phyloP scores from a whole-genome alignment of 2,329 filamentous ascomycete genomes.

The Beauveria brongniartii region DNA sequence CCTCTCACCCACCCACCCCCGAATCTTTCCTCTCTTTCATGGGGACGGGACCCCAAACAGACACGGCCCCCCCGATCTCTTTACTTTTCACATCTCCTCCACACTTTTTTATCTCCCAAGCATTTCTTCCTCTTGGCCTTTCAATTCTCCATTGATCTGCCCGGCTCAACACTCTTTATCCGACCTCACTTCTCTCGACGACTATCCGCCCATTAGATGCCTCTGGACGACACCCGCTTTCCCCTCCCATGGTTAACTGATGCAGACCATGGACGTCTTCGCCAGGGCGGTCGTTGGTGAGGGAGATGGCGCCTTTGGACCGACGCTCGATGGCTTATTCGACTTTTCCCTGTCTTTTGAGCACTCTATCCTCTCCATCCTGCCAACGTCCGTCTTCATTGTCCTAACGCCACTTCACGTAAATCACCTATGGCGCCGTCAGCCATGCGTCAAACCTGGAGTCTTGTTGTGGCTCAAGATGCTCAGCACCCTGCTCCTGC shows the following conservation, averaged over 20 bases:
- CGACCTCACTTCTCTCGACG: background rate
- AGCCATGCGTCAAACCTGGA: conserved; percentile 3
- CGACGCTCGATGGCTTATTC: conserved; percentile 3
- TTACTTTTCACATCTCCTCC: conserved; percentile 2
- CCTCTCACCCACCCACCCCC: background rate
- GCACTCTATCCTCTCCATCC: conserved; percentile 6
- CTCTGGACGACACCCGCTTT: background rate
- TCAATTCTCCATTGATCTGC: background rate
- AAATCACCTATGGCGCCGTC: conserved; percentile 1
- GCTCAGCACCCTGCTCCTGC: background rate
- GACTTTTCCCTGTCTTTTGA: conserved; percentile 10
- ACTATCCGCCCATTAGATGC: background rate
- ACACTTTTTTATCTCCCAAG: background rate
- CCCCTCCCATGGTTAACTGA: conserved; percentile 4
- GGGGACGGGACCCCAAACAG: conserved; percentile 5
- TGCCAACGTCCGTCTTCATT: conserved; percentile 12
- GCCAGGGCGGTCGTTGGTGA: background rate
- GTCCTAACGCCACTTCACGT: conserved; percentile 11
- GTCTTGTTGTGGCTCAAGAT: conserved; percentile 18
- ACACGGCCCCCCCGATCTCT: conserved; percentile 10
- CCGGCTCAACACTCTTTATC: background rate
- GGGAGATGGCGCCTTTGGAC: conserved; percentile 7
- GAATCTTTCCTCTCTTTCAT: conserved; percentile 6
- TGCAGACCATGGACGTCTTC: conserved; percentile 3
- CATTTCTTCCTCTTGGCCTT: background rate